Evolutionary conservation across 345 rosid genomes (phyloP).

Genomic region (Aquilaria malaccensis): DNA sequence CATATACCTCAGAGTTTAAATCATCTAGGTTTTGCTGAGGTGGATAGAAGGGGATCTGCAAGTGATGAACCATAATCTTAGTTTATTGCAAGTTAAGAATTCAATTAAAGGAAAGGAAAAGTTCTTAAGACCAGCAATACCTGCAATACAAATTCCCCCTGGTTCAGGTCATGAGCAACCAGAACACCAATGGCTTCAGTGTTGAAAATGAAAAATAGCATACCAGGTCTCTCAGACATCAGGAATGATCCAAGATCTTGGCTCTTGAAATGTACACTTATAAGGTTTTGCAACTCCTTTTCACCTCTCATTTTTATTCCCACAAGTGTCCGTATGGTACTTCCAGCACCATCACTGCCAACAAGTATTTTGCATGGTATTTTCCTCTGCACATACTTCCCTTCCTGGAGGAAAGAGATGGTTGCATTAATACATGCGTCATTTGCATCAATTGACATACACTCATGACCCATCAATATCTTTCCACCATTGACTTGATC

Average conservation of each 20-base stretch:
- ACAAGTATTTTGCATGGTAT: slow-evolving; percentile 59
- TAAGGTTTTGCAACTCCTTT: slow-evolving; percentile 77
- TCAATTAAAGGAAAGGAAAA: slow-evolving; percentile 1
- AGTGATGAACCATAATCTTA: slow-evolving; percentile 12
- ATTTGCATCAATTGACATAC: slow-evolving; percentile 50
- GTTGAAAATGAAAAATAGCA: slow-evolving; percentile 90
- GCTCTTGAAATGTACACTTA: slow-evolving; percentile 87
- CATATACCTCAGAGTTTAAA: slow-evolving; percentile 62
- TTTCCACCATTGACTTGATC: slow-evolving; percentile 31
- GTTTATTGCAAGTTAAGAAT: slow-evolving; percentile 2
- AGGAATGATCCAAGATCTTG: slow-evolving; percentile 66
- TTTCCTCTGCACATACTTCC: slow-evolving; percentile 37
- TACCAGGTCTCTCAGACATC: slow-evolving; percentile 66
- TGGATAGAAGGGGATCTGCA: slow-evolving; percentile 85
- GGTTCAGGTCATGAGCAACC: slow-evolving; percentile 87
- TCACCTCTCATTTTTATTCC: slow-evolving; percentile 68
- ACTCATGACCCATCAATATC: slow-evolving; percentile 77
- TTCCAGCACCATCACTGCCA: slow-evolving; percentile 91
- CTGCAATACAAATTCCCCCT: slow-evolving; percentile 94
- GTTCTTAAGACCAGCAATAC: slow-evolving; percentile 24
- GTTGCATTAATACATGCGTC: slow-evolving; percentile 45
- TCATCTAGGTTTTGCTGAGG: slow-evolving; percentile 83
- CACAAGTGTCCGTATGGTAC: slow-evolving; percentile 56
- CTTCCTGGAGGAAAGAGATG: slow-evolving; percentile 45
- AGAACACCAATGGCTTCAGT: slow-evolving; percentile 83